Evolutionary conservation across 2,329 filamentous ascomycete species (phyloP), one percentile per base, ranked within the genome.

Genomic region (Helotiales sp.): DNA sequence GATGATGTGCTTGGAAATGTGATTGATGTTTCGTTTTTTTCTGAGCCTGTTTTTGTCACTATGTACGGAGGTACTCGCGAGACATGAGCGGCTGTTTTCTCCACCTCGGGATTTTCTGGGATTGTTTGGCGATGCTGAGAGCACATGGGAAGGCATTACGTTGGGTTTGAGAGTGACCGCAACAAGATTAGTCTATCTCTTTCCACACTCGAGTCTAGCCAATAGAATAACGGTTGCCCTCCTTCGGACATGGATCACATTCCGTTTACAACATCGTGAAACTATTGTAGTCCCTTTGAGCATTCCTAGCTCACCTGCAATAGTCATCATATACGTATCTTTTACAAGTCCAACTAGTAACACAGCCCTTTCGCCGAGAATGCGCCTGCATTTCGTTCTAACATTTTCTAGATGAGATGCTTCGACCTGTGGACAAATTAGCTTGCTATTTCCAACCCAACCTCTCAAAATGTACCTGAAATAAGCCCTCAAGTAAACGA

Each of bases 401-500:
- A 54, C n/a, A 30, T n/a, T 22, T 42, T 56, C 66, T 81, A 88
- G 68, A 88, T 88, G 64, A 88, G 83, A 77, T 88, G 85, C 81
- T 88, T 88, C 67, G 85, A 87, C 69, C 83, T 86, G 66, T 48
- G 13, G 19, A 57, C 29, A 17, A 24, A 40, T 64, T 58, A 70
- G 61, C 24, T 50, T 47, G 8, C 3, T 13, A 58, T 17, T 13
- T 22, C 27, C 10, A 5, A 15, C 38, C 25, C 22, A 13, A 31
- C 57, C 44, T 2, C 34, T 27, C 49, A 33, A 29, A 55, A 19
- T 73, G 70, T 74, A 90, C 82, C 92, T 87, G 82, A 99, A 99
- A 82, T 99, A 99, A 63, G 93, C 93, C 74, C 95, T 84, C 76
- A 99, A 81, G 77, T 99, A 99, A 73, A 99, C 86, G 71, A 99